Percentiles rank a stretch among this genome's conserved stretches.
These are phyloP conservation scores for Xylaria digitata DNA, from an alignment of 2,329 filamentous ascomycete species.

Conservation along the genomic window DNA sequence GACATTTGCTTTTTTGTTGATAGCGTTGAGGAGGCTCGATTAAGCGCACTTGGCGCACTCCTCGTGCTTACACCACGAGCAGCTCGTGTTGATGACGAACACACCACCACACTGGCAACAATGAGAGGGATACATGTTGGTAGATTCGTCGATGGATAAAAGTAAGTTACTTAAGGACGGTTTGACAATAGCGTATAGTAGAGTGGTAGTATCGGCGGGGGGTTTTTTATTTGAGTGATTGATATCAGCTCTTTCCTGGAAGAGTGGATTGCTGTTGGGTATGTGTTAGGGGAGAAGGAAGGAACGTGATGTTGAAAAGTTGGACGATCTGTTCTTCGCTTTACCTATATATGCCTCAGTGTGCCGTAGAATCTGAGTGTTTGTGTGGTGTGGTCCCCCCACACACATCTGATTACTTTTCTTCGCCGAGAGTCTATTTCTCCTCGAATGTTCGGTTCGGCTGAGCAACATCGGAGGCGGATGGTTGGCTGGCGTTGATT, in stretches of 20 bases:
- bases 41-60: constrained; percentile 46
- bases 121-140: constrained; percentile 46
- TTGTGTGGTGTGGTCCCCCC: constrained; percentile 27
- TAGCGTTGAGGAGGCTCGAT: constrained; percentile 8
- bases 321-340: constrained; percentile 19
- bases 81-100: constrained; percentile 49
- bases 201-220: neutral
- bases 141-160: constrained; percentile 5
- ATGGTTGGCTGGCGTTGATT: constrained; percentile 30
- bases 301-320: neutral
- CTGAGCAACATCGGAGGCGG: constrained; percentile 13
- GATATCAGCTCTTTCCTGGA: neutral
- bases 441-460: constrained; percentile 21
- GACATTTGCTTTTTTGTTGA: neutral
- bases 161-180: neutral
- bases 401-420: constrained; percentile 24
- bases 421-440: constrained; percentile 32
- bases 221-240: neutral
- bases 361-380: constrained; percentile 19
- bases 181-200: neutral
- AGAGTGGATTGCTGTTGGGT: neutral
- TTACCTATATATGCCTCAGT: constrained; percentile 30
- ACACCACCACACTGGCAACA: constrained; percentile 50
- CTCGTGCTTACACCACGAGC: constrained; percentile 50
- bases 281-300: neutral